A percentile compares a stretch with the other conserved stretches of the same genome.
These are phyloP conservation scores for Peronosclerospora sorghi DNA, from an alignment of 352 stramenopile species.

Conservation along the genomic window DNA sequence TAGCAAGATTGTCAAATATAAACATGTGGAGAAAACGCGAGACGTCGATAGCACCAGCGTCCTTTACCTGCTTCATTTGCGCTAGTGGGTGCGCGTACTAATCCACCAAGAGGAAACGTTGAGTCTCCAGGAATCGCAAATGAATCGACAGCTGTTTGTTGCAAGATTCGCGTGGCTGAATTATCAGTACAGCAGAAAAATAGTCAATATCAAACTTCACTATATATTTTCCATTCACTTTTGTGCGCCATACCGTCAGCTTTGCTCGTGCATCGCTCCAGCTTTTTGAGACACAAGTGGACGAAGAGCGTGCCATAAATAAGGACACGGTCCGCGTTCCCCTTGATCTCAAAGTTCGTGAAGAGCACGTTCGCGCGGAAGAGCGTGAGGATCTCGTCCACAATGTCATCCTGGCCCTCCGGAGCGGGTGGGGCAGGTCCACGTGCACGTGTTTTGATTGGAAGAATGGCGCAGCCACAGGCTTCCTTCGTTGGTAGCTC, in stretches of 20 bases:
- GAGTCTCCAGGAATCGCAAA: constrained; percentile 84
- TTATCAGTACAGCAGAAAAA: background rate
- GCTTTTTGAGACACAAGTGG: constrained; percentile 85
- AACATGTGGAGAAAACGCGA: background rate
- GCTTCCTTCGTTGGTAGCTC: constrained; percentile 54
- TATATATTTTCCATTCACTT: background rate
- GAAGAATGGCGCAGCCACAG: constrained; percentile 83
- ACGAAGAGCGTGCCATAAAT: constrained; percentile 92
- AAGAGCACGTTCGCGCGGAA: constrained; percentile 92
- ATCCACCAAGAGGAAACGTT: constrained; percentile 67
- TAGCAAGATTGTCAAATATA: background rate
- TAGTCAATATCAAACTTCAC: background rate
- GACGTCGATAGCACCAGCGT: background rate
- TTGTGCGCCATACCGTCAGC: constrained; percentile 37
- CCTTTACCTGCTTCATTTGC: constrained; percentile 61
- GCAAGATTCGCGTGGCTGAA: constrained; percentile 61
- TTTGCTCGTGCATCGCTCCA: constrained; percentile 76
- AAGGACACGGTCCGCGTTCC: constrained; percentile 84
- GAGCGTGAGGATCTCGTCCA: constrained; percentile 88
- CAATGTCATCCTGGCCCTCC: constrained; percentile 82
- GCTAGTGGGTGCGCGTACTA: constrained; percentile 62
- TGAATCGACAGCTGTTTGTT: constrained; percentile 70
- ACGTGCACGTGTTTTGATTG: constrained; percentile 81
- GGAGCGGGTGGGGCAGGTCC: constrained; percentile 77
- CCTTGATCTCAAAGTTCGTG: constrained; percentile 90